These are phyloP conservation scores for Aspergillus quadrilineatus DNA, from an alignment of 2,329 filamentous ascomycete genomes.

Conservation along the genomic window DNA sequence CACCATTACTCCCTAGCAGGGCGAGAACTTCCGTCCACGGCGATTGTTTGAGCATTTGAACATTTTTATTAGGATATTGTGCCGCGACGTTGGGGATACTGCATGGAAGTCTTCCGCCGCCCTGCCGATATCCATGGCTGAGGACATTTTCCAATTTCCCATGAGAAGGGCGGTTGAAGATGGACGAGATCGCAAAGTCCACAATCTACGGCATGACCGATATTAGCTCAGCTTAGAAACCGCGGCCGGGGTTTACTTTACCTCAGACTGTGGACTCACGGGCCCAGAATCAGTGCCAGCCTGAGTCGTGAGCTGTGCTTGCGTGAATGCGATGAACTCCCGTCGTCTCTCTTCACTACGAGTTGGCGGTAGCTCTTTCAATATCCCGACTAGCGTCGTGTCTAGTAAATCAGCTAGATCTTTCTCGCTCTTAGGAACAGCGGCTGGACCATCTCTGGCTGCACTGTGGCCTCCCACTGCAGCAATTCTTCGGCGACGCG, in stretches of 20 bases:
- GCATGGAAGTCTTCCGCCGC: constrained; percentile 36
- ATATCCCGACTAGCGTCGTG: constrained; percentile 63
- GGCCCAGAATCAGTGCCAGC: constrained; percentile 39
- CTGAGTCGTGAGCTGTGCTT: constrained; percentile 52
- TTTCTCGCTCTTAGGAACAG: constrained; percentile 6
- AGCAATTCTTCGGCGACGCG: constrained; percentile 48
- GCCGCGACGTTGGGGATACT: constrained; percentile 66
- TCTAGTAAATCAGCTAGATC: constrained; percentile 63
- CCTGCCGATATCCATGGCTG: constrained; percentile 74
- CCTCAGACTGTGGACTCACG: constrained; percentile 63
- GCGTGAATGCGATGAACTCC: constrained; percentile 62
- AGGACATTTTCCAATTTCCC: constrained; percentile 70
- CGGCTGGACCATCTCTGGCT: constrained; percentile 14
- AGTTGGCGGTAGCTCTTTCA: constrained; percentile 33
- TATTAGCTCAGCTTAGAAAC: neutral
- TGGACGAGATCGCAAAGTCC: constrained; percentile 72
- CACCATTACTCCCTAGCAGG: constrained; percentile 72
- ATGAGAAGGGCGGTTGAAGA: constrained; percentile 62
- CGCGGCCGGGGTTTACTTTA: constrained; percentile 31
- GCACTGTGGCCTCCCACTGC: constrained; percentile 28
- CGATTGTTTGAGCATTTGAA: constrained; percentile 63
- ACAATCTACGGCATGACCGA: constrained; percentile 59
- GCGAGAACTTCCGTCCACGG: constrained; percentile 75
- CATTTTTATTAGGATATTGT: constrained; percentile 67
- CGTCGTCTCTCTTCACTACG: constrained; percentile 47